Evolutionary conservation across 2,329 filamentous ascomycete species (phyloP), one percentile per base, ranked within the genome.

Genomic region (Lecanosticta acicola): DNA sequence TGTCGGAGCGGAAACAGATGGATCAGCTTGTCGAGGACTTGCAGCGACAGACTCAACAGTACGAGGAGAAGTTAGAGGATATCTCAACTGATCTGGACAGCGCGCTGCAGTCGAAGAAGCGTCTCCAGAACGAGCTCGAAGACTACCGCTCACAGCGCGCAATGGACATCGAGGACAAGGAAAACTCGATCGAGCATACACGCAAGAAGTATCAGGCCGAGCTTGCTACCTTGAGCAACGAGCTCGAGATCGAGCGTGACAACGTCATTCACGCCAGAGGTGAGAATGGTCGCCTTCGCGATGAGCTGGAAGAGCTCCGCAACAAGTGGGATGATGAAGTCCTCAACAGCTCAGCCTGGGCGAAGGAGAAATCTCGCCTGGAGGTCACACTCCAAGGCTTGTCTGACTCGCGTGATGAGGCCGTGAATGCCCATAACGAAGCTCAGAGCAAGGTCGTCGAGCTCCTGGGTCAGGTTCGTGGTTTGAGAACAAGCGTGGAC

Each of bases 321-420:
- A 89, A 84, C 57, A 97, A 97, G 71, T 97, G 93, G 91, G 93
- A 98, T 61, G 88, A 97, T 59, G 91, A 98, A 69, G 88, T 97
- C 9, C 80, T 97, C 58, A 97, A 97, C 70, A 94, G 88, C 68
- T 94, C 89, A 13, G 95, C 91, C 0, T 97, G 93, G 90, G 90
- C 90, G 10, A 98, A 98, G 72, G 91, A 98, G 71, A 97, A 97
- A 74, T 79, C 88, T 13, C 84, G 91, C 13, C 77, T 98, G 33
- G 91, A 97, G 65, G 81, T 89, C 49, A 94, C 89, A 3, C 75
- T 98, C 44, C 83, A 91, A 41, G 89, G 96, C 64, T 79, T 97
- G 24, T 85, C 86, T 9, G 83, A 87, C 39, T 94, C 89, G n/a
- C 83, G 91, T 2, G 91, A 98, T 55, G 93, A 98, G 66, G 91